Evolutionary conservation across 2,329 filamentous ascomycete genomes (phyloP), one percentile per base, ranked within the genome.

Genomic region (Paraconiothyrium brasiliense): DNA sequence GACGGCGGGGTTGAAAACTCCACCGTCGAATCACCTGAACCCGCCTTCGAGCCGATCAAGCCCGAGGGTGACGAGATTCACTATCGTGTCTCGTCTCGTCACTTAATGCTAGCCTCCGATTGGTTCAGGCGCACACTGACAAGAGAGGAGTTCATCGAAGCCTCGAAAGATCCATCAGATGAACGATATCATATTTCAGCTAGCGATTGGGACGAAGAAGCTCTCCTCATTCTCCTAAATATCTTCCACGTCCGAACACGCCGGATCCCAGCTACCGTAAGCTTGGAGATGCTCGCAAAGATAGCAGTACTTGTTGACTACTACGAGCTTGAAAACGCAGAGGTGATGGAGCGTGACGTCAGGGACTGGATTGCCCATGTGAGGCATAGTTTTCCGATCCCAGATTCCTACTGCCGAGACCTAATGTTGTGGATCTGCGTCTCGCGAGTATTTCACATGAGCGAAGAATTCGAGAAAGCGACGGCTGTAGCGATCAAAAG

Each of bases 221-320:
- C 81, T 0, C 72, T 84, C 8, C 68, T 76, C 13, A 78, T 80
- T 24, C 63, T 84, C 20, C 68, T 84, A 58, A 78, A 82, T 59
- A 79, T 81, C 20, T 71, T 84, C 22, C 83, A 85, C 67, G 73
- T 79, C 35, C 32, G 35, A 50, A 50, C n/a, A 39, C 55, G 55
- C 8, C 46, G 79, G 46, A 76, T 85, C 14, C 81, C 82, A 0
- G 70, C 69, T 43, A 51, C 61, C 0, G 62, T 84, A 0, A 70
- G 66, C 37, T 68, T 84, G 5, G 78, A 83, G n/a, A 71, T 76
- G 10, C 72, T 85, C 11, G 77, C 78, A n/a, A 79, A 81, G 58
- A 71, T 85, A 8, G 81, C 81, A 7, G 72, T 80, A 2, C 71
- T 84, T 20, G 76, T 82, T 6, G 79, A 83, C 58, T 78, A 77